These are phyloP conservation scores for Boletellus deceptivus DNA, from an alignment of 1,284 basidiomycete species.

Conservation along the genomic window DNA sequence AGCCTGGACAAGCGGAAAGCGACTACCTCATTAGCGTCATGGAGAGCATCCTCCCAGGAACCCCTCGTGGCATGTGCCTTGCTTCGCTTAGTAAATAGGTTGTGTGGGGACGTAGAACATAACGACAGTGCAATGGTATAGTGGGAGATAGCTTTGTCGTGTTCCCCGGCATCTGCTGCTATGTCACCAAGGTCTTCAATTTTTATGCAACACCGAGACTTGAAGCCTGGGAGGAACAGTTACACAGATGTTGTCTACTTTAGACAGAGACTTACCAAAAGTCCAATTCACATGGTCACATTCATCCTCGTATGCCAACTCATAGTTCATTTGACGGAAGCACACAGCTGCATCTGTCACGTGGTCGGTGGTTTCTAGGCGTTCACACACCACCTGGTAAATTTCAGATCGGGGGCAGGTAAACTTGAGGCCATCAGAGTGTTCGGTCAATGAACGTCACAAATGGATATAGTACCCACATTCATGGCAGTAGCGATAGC, in stretches of 20 bases:
- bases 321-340: too few relatives aligned
- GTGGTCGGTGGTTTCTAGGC: too few relatives aligned
- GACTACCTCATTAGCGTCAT: background rate
- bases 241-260: background rate
- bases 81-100: background rate
- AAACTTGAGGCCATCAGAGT: too few relatives aligned
- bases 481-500: background rate
- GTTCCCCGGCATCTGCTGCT: background rate
- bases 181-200: background rate
- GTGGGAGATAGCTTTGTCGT: background rate
- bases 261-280: too few relatives aligned
- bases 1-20: too few relatives aligned
- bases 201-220: background rate
- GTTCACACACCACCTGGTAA: too few relatives aligned
- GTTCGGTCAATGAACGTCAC: too few relatives aligned
- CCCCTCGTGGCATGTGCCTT: background rate
- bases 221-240: background rate
- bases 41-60: background rate
- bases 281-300: too few relatives aligned
- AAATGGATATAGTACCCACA: background rate
- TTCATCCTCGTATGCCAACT: too few relatives aligned
- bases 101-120: background rate
- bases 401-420: too few relatives aligned
- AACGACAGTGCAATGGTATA: background rate
- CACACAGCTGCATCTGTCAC: too few relatives aligned